Base-by-base conservation (phyloP, 768 basidiomycete genomes). In the Tricholoma sp. region DNA sequence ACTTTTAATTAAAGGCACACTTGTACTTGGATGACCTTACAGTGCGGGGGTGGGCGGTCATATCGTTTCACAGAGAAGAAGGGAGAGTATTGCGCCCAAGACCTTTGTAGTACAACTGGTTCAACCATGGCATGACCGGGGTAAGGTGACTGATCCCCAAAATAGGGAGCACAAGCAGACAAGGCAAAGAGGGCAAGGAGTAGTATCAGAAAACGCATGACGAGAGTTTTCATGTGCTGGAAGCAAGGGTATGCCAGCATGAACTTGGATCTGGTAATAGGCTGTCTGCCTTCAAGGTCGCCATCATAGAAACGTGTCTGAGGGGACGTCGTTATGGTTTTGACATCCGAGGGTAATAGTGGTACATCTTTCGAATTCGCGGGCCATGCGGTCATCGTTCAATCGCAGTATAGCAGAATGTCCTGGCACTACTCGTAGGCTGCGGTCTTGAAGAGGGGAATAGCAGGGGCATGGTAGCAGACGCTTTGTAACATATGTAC, bases 61-160 rank as follows among this genome's bases (percentile, higher is more conserved):
- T 88, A 87, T 29, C 67, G 59, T 3, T 67, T 75, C 5, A 72
- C 73, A 0, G 85, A 71, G 56, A 74, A 78, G 66, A 79, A 88
- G 0, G 87, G 87, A 27, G 85, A 77, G 61, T 86, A 86, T 37
- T 81, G 74, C 10, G 77, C 83, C 86, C 85, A 88, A 1, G 74
- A 68, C 27, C 65, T 64, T 24, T 66, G 63, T n/a, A 62, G 27
- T 34, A 59, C 47, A 29, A 61, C 59, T 14, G 54, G 57, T 7
- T 52, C 51, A 43, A 45, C 27, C 8, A 57, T 57, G 7, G 27
- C 9, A 18, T n/a, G 29, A 31, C 18, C 10, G 7, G 5, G 16
- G 10, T 9, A 10, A 31, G 31, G 5, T 10, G 27, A 50, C 27
- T 21, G 14, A 12, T 24, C 8, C 7, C 18, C 16, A 2, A 8